phyloP scores from a whole-genome alignment of 2,329 filamentous ascomycete species.

The Beauveria australis region DNA sequence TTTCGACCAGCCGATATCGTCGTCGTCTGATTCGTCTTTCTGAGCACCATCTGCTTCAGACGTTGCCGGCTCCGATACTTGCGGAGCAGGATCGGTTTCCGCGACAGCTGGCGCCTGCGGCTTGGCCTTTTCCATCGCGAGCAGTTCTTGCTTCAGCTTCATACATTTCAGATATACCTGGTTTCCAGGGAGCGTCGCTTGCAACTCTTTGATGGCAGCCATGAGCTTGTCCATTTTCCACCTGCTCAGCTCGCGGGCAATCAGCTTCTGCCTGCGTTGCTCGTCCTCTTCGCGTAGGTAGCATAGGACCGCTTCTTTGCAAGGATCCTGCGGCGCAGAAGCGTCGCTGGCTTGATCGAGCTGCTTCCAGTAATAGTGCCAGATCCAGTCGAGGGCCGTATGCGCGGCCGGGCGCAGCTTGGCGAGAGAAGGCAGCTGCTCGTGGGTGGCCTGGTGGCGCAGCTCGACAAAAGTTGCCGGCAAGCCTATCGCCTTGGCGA shows the following conservation, averaged over 20 bases:
- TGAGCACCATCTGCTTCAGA: conserved; percentile 13
- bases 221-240: conserved; percentile 32
- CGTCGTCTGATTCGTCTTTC: conserved; percentile 10
- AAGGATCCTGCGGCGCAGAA: conserved; percentile 16
- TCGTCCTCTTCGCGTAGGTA: conserved; percentile 31
- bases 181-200: conserved; percentile 32
- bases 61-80: background rate
- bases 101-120: conserved; percentile 8
- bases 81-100: conserved; percentile 1
- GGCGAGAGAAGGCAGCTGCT: conserved; percentile 69
- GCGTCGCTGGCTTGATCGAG: conserved; percentile 23
- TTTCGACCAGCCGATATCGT: conserved; percentile 36
- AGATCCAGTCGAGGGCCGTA: conserved; percentile 75
- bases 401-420: conserved; percentile 62
- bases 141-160: conserved; percentile 34
- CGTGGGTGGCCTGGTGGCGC: conserved; percentile 83
- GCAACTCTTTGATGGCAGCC: conserved; percentile 30
- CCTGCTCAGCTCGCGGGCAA: conserved; percentile 24
- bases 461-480: conserved; percentile 80
- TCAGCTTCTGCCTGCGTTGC: conserved; percentile 16
- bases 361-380: conserved; percentile 75
- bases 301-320: conserved; percentile 27
- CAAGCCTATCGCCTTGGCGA: conserved; percentile 59
- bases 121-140: conserved; percentile 19
- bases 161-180: conserved; percentile 35